phyloP scores from a whole-genome alignment of 148 eudicot genomes.

The Euryodendron excelsum region DNA sequence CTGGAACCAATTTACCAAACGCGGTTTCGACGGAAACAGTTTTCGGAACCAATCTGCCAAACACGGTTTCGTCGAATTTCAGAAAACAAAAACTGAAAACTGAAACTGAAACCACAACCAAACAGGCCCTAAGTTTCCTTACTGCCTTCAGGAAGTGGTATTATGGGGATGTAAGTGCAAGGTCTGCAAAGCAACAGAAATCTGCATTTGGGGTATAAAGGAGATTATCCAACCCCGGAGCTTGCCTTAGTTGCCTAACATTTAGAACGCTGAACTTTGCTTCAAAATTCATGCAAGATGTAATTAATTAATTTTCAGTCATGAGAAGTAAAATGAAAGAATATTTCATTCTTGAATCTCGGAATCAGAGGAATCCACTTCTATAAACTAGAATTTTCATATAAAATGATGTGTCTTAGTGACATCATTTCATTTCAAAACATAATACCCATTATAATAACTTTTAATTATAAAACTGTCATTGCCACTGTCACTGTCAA shows the following conservation, averaged over 20 bases:
- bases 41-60: too few species aligned
- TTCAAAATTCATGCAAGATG: background rate
- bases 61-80: too few species aligned
- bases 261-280: background rate
- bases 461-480: too few species aligned
- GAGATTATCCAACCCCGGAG: constrained; percentile 84
- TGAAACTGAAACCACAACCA: background rate
- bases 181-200: constrained; percentile 96
- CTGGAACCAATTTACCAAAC: too few species aligned
- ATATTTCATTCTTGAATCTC: background rate
- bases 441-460: too few species aligned
- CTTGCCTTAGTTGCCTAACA: constrained; percentile 66
- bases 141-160: constrained; percentile 89
- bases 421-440: too few species aligned
- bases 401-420: too few species aligned
- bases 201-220: constrained; percentile 96
- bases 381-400: too few species aligned
- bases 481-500: too few species aligned
- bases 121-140: constrained; percentile 27
- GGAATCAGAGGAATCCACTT: background rate
- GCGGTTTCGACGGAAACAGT: too few species aligned
- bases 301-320: background rate
- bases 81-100: too few species aligned
- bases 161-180: constrained; percentile 84
- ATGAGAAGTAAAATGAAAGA: background rate